Evolutionary conservation across 306 rosid species (phyloP), one percentile per base, ranked within the genome.

Genomic region (Oemleria cerasiformis): DNA sequence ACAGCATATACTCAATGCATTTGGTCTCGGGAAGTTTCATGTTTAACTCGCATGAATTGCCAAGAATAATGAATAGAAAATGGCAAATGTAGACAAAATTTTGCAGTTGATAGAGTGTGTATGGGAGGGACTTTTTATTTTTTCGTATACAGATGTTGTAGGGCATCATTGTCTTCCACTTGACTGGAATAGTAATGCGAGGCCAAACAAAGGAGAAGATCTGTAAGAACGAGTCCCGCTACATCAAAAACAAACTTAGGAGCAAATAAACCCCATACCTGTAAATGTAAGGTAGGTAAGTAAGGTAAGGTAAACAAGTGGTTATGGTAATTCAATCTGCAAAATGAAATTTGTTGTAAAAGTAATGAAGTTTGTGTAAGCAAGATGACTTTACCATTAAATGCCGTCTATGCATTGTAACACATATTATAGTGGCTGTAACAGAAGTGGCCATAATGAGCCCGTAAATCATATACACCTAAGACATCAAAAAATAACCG

Each of bases 191-290:
- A 91, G 86, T 80, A 94, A 58, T 84, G 75, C 14, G 95, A 89
- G 61, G 98, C 88, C 74, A 86, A 73, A 82, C 98, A 91, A 30
- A 86, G 81, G 21, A 84, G 80, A 66, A 81, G 40, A 70, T 91
- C 98, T 6, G 97, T 83, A 48, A 91, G 86, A 62, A 85, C 39
- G 57, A 94, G 95, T 82, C 86, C 85, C 61, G 71, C 86, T 68
- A 87, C 92, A 69, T 91, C 98, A 41, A 94, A 91, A 73, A 91
- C 96, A 77, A 87, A 94, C 87, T 94, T 94, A 0, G 98, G 98
- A 69, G 98, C 97, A 82, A 94, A 94, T 81, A 94, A 85, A 47
- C 97, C 98, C 98, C 98, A 94, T 30, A 91, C 98, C 98, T 94
- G 88, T 86, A 30, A 30, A 30, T 30, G 36, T 2, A 30, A 30